These are phyloP conservation scores for Orbilia blumenaviensis DNA, from an alignment of 2,329 filamentous ascomycete species.

Conservation along the genomic window DNA sequence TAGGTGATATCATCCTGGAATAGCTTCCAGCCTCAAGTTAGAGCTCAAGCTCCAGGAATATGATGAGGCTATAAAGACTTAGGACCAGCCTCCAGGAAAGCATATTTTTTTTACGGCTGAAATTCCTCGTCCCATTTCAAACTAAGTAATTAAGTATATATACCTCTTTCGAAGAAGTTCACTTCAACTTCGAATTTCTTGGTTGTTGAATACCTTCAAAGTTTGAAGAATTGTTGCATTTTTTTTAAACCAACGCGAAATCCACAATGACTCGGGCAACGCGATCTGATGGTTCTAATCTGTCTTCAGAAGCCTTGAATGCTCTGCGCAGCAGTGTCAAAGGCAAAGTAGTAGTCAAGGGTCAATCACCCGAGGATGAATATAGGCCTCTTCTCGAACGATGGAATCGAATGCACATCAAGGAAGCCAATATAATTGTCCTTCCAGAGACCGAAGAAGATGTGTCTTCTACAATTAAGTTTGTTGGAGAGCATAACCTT, in stretches of 20 bases:
- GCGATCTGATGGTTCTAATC: slow-evolving; percentile 35
- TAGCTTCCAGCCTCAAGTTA: not conserved
- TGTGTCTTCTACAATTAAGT: slow-evolving; percentile 34
- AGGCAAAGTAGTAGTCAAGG: slow-evolving; percentile 48
- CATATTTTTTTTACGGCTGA: not conserved
- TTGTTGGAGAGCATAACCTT: slow-evolving; percentile 37
- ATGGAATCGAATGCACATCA: slow-evolving; percentile 48
- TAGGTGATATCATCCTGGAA: not conserved
- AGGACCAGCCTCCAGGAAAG: not conserved
- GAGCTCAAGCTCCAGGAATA: not conserved
- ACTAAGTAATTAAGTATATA: too few relatives aligned
- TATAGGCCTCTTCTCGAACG: slow-evolving; percentile 42
- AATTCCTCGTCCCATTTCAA: not conserved
- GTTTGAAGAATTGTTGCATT: not conserved
- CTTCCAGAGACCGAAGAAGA: slow-evolving; percentile 40
- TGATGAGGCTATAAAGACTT: not conserved
- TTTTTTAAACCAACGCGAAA: not conserved
- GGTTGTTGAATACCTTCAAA: not conserved
- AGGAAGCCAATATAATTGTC: slow-evolving; percentile 47
- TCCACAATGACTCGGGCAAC: slow-evolving; percentile 13
- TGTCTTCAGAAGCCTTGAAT: slow-evolving; percentile 20
- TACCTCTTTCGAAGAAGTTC: not conserved
- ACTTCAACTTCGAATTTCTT: not conserved
- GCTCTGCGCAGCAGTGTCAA: slow-evolving; percentile 33
- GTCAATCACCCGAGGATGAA: slow-evolving; percentile 36